Conservation (phyloP, 371 early-diverging fungal genomes). For the Actinomucor elegans region DNA sequence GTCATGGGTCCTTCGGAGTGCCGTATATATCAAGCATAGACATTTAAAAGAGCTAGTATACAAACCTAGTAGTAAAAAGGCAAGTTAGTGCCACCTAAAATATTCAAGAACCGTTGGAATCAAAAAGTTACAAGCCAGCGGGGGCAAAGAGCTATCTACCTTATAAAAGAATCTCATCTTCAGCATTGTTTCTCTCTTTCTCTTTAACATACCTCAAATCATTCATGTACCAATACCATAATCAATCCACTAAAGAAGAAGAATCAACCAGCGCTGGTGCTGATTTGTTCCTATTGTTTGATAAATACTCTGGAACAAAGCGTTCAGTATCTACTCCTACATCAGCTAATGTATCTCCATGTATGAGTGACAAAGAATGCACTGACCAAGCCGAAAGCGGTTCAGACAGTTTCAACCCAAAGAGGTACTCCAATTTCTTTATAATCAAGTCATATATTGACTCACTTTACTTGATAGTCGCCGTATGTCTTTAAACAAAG, state of each 20-base stretch:
- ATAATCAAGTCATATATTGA: background rate
- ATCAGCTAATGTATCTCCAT: background rate
- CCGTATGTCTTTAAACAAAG: slow-evolving; percentile 21
- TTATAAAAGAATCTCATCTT: background rate
- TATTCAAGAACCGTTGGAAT: no score
- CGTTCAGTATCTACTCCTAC: background rate
- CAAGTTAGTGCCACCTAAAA: slow-evolving; percentile 3
- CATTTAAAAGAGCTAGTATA: background rate
- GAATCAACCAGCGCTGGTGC: background rate
- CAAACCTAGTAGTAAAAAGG: slow-evolving; percentile 3
- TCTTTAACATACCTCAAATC: background rate
- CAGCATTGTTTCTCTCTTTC: background rate
- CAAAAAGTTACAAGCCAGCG: slow-evolving; percentile 1
- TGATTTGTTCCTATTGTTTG: background rate
- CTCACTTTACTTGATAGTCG: slow-evolving; percentile 1
- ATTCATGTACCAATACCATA: background rate
- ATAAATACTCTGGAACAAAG: background rate
- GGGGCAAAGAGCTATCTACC: background rate
- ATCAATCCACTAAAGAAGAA: background rate
- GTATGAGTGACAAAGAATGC: background rate
- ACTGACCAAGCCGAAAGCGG: background rate
- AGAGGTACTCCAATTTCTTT: background rate
- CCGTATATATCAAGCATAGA: background rate
- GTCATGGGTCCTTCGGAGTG: slow-evolving; percentile 13
- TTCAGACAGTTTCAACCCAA: background rate